Base-by-base conservation (phyloP, 805 yeast genomes). In the Metschnikowia borealis region DNA sequence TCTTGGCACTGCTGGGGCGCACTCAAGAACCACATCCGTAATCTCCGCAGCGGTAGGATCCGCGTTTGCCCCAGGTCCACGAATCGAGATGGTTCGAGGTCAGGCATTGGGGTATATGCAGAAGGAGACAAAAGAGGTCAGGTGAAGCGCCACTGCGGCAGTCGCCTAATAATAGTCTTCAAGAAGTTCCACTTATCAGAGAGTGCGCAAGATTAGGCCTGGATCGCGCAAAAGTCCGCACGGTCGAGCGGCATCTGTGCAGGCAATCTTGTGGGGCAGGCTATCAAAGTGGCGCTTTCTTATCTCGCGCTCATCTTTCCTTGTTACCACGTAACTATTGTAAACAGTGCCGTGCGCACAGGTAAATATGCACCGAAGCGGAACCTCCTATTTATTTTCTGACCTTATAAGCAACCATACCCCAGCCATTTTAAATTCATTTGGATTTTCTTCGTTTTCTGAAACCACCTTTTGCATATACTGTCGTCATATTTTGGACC, bases 291-390 rank as follows among this genome's bases (percentile, higher is more conserved):
- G 46, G 46, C 46, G 46, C 46, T 33, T 33, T 21, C 46, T 43
- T 43, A 43, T 43, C 46, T 31, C 45, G 37, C 45, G 37, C 45
- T 18, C 14, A 11, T 23, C 13, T 29, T 29, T 41, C 37, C 20
- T 23, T 41, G 37, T 21, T 14, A 38, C 45, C 37, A 41, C 26
- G 36, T 20, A 20, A 13, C 40, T 26, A 26, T 26, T 23, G 46
- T 44, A 44, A 44, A 44, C 40, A 44, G 39, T 35, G 46, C 46
- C 46, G 46, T 35, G 46, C 46, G 46, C 46, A 35, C 23, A 34
- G 40, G 39, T 35, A 44, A 44, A 44, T 42, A 44, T 34, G 39
- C 39, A 44, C 46, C 40, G 39, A 44, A 44, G 33, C 26, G 46
- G 46, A 44, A 44, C 38, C 18, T 35, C 46, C 46, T 44, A 31